phyloP scores from a whole-genome alignment of 2,329 filamentous ascomycete species.

The Hymenoscyphus albidus region DNA sequence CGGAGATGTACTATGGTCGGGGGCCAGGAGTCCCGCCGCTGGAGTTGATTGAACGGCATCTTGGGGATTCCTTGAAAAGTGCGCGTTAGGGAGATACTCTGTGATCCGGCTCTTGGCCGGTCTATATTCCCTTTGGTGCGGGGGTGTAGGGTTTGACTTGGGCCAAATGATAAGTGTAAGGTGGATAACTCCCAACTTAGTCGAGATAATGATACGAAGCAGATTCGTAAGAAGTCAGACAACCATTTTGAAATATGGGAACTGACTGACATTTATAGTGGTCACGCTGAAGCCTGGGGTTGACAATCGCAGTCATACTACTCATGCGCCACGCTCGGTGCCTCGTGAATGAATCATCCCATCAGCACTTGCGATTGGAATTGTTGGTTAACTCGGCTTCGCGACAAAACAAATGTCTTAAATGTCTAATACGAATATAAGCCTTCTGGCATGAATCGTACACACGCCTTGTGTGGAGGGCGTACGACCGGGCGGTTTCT shows the following conservation, averaged over 20 bases:
- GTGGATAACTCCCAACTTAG: slow-evolving; percentile 4
- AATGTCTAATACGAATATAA: slow-evolving; percentile 10
- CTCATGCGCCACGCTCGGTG: slow-evolving; percentile 26
- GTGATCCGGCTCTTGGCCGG: slow-evolving; percentile 34
- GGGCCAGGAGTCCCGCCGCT: slow-evolving; percentile 35
- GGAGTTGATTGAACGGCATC: slow-evolving; percentile 33
- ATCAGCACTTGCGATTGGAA: slow-evolving; percentile 37
- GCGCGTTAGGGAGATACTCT: slow-evolving; percentile 5
- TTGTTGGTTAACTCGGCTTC: neutral
- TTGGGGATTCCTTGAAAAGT: slow-evolving; percentile 2
- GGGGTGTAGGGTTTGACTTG: slow-evolving; percentile 3
- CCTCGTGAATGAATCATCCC: slow-evolving; percentile 29
- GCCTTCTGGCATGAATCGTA: slow-evolving; percentile 11
- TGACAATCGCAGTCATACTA: slow-evolving; percentile 20
- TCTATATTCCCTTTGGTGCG: slow-evolving; percentile 20
- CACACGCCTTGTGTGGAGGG: slow-evolving; percentile 1
- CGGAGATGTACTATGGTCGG: slow-evolving; percentile 33
- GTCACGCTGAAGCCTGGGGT: slow-evolving; percentile 27
- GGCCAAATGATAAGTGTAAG: slow-evolving; percentile 9
- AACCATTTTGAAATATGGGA: slow-evolving; percentile 1
- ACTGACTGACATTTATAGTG: slow-evolving; percentile 23
- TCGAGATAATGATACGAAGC: slow-evolving; percentile 8
- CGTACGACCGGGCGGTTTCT: slow-evolving; percentile 3
- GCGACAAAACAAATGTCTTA: slow-evolving; percentile 6
- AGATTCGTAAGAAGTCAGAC: slow-evolving; percentile 17